Evolutionary conservation across 1,284 basidiomycete genomes (phyloP).

Genomic region (Heterobasidion parviporum): DNA sequence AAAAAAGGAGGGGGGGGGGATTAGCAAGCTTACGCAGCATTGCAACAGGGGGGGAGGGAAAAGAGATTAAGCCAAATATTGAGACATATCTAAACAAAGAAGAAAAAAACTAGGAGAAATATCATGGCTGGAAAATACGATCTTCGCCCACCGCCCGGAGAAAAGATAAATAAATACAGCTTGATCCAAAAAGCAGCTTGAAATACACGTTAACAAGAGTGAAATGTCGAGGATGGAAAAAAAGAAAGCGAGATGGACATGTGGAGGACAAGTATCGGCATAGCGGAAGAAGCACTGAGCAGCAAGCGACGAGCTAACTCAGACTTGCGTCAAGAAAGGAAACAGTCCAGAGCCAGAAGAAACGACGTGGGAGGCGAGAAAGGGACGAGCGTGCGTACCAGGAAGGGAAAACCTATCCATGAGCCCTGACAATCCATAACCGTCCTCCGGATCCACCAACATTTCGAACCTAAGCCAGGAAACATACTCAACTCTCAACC

Average conservation of each 20-base stretch:
- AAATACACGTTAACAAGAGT: background rate
- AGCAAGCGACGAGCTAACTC: background rate
- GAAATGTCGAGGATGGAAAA: background rate
- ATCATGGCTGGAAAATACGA: background rate
- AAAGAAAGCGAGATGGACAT: background rate
- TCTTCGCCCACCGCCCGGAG: background rate
- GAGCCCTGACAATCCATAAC: background rate
- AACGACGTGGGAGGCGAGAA: background rate
- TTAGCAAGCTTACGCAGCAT: background rate
- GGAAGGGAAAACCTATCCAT: background rate
- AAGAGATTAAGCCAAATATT: background rate
- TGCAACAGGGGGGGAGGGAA: conserved; percentile 1
- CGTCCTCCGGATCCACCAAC: background rate
- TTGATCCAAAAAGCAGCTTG: background rate
- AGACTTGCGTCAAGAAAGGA: background rate
- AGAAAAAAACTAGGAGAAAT: background rate
- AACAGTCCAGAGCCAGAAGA: background rate
- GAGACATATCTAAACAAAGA: background rate
- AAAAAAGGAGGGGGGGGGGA: background rate
- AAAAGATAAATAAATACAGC: background rate
- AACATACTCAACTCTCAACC: background rate
- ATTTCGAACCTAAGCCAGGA: background rate
- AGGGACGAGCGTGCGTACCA: background rate
- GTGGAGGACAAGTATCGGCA: background rate
- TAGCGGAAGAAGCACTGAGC: background rate